Conservation (phyloP, 2,329 filamentous ascomycete genomes). For the Neonectria faginata region DNA sequence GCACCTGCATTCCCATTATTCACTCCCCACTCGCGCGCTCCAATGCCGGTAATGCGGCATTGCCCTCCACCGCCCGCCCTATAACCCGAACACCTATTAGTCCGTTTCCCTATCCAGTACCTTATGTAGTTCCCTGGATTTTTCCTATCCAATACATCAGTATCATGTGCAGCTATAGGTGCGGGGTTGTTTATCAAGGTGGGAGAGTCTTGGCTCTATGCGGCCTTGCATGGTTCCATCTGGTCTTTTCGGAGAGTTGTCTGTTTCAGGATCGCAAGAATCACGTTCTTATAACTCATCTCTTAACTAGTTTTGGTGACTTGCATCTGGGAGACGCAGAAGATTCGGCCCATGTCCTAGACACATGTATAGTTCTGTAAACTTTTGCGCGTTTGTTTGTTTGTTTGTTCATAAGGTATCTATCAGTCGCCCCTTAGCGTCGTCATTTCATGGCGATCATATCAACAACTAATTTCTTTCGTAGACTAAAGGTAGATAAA, state of each 20-base stretch:
- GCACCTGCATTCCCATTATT: not conserved
- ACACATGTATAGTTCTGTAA: not conserved
- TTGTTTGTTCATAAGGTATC: not conserved
- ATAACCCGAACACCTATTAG: not conserved
- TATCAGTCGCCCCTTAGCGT: too few species aligned
- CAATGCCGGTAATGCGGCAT: not conserved
- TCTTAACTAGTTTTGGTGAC: not conserved
- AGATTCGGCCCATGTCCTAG: not conserved
- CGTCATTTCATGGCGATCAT: not conserved
- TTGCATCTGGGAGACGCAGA: not conserved
- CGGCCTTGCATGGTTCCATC: slow-evolving; percentile 6
- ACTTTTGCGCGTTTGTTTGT: not conserved
- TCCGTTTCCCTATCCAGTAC: not conserved
- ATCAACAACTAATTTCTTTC: not conserved
- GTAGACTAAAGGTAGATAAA: too few species aligned
- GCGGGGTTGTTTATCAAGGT: slow-evolving; percentile 13
- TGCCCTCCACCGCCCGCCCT: not conserved
- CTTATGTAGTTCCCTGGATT: not conserved
- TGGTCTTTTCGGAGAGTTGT: slow-evolving; percentile 18
- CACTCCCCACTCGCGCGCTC: not conserved
- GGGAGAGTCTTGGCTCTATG: slow-evolving; percentile 1
- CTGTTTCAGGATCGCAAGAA: slow-evolving; percentile 21
- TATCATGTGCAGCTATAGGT: slow-evolving; percentile 13
- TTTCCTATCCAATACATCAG: not conserved
- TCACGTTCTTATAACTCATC: not conserved